These are phyloP conservation scores for Avena atlantica DNA, from an alignment of 176 grass and related monocot genomes.

Conservation along the genomic window DNA sequence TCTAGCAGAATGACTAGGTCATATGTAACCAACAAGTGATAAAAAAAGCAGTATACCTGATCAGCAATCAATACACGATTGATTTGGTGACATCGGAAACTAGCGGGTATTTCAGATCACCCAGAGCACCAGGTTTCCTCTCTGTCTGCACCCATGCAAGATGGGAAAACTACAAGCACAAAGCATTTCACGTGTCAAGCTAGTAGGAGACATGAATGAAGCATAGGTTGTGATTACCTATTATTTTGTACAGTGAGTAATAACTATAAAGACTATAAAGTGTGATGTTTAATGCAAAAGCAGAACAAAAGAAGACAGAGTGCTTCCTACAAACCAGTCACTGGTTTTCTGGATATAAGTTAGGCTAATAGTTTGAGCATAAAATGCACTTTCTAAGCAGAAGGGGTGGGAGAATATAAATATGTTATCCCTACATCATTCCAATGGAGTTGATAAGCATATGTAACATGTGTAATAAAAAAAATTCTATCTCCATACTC, in stretches of 20 bases:
- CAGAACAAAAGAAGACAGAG: not conserved
- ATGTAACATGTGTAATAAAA: not conserved
- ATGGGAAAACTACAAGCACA: constrained; percentile 69
- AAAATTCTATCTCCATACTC: not conserved
- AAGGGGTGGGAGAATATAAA: not conserved
- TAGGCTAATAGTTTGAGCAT: not conserved
- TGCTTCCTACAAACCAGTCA: not conserved
- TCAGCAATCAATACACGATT: constrained; percentile 69
- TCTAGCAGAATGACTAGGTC: not conserved
- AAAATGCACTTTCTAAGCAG: not conserved
- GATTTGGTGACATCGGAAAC: constrained; percentile 81
- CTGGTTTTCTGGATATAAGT: constrained; percentile 7
- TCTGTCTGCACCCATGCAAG: constrained; percentile 83
- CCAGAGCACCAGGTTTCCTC: constrained; percentile 69
- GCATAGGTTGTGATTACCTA: not conserved
- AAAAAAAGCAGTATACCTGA: constrained; percentile 56
- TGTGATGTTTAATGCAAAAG: not conserved
- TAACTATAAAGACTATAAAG: not conserved
- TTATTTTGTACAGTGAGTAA: not conserved
- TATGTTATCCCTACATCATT: constrained; percentile 4
- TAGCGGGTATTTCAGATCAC: constrained; percentile 75
- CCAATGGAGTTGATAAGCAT: constrained; percentile 2
- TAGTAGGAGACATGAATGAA: not conserved
- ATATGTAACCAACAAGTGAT: not conserved
- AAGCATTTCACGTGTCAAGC: constrained; percentile 12